Percentiles rank a stretch among this genome's conserved stretches.
phyloP scores from a whole-genome alignment of 78 protist genomes.

The Dictyostelium purpureum region DNA sequence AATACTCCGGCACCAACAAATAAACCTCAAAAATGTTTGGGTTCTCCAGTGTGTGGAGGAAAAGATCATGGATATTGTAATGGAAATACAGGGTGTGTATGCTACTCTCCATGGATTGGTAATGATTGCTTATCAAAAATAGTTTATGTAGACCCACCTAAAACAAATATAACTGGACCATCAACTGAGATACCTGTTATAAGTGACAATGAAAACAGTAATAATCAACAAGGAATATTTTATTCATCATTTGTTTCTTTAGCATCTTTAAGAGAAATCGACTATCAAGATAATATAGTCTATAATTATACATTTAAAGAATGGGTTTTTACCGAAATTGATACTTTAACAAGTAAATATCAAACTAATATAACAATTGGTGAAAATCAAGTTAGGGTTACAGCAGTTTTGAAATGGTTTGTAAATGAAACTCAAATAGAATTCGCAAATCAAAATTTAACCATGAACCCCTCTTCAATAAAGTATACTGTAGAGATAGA shows the following conservation, averaged over 20 bases:
- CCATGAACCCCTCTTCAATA: slow-evolving; percentile 33
- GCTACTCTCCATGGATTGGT: too few species aligned
- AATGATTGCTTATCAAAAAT: too few species aligned
- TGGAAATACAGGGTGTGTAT: too few species aligned
- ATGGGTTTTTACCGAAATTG: not conserved
- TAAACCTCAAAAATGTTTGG: too few species aligned
- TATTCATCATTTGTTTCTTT: not conserved
- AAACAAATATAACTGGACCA: too few species aligned
- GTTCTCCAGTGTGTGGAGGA: too few species aligned
- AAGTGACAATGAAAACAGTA: too few species aligned
- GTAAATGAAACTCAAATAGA: not conserved
- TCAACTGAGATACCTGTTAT: too few species aligned
- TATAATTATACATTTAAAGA: not conserved
- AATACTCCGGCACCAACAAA: too few species aligned
- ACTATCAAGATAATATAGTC: not conserved
- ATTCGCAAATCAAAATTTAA: not conserved
- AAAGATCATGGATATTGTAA: too few species aligned
- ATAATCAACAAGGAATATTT: too few species aligned
- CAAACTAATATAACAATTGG: not conserved
- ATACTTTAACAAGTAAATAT: not conserved
- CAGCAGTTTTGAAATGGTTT: not conserved
- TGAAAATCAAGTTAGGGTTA: not conserved
- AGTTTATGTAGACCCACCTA: too few species aligned
- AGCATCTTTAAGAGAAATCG: not conserved
- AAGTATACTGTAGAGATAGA: slow-evolving; percentile 18